phyloP scores from a whole-genome alignment of 2,329 filamentous ascomycete species.

The Fusarium sp. region DNA sequence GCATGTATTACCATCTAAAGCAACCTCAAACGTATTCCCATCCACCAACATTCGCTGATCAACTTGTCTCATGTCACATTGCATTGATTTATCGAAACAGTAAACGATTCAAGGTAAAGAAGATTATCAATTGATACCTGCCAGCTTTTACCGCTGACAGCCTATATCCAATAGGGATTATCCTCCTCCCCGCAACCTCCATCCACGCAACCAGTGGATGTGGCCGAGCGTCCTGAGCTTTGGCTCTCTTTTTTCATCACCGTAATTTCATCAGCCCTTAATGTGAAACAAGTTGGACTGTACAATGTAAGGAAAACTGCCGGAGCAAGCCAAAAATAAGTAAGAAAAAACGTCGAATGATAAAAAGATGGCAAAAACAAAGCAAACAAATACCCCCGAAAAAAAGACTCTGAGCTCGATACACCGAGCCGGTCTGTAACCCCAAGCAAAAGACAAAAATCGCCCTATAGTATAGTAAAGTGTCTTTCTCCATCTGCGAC shows the following conservation, averaged over 20 bases:
- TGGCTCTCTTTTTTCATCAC: constrained; percentile 42
- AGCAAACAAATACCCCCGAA: constrained; percentile 26
- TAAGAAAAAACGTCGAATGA: constrained; percentile 21
- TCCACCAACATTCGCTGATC: constrained; percentile 15
- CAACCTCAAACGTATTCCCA: constrained; percentile 28
- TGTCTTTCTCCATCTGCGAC: constrained; percentile 29
- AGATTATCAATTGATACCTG: constrained; percentile 39
- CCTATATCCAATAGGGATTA: constrained; percentile 27
- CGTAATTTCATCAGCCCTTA: constrained; percentile 47
- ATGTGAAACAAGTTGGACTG: constrained; percentile 39
- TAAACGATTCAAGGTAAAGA: constrained; percentile 26
- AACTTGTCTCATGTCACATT: constrained; percentile 3
- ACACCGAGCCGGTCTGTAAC: constrained; percentile 31
- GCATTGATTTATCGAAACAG: constrained; percentile 1
- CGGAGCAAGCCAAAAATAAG: constrained; percentile 20
- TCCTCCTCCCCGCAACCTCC: constrained; percentile 23
- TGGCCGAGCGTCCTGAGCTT: constrained; percentile 25
- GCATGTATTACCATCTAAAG: constrained; percentile 25
- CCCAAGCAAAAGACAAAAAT: constrained; percentile 40
- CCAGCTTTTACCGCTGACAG: constrained; percentile 40
- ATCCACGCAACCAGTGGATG: constrained; percentile 9
- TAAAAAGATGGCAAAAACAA: constrained; percentile 6
- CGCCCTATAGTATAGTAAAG: constrained; percentile 25
- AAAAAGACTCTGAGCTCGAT: constrained; percentile 18
- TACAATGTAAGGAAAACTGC: constrained; percentile 36